A percentile compares a stretch with the other conserved stretches of the same genome.
Evolutionary conservation across 306 rosid genomes (phyloP).

Genomic region (Trifolium dubium): DNA sequence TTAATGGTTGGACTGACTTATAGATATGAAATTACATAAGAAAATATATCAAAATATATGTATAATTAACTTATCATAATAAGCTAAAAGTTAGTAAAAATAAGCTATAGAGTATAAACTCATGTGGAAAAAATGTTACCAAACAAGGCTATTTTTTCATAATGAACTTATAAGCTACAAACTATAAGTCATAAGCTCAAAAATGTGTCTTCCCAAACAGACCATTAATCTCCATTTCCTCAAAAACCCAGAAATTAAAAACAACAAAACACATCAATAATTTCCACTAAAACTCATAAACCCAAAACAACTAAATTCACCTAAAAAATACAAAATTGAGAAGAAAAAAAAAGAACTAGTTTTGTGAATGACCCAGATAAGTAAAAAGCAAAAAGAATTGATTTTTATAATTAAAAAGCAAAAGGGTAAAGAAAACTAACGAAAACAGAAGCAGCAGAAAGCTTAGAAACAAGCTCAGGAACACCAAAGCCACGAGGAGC

Average conservation of each 20-base stretch:
- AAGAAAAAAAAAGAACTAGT: not conserved
- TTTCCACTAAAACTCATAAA: conserved; percentile 15
- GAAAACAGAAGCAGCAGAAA: conserved; percentile 80
- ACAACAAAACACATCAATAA: not conserved
- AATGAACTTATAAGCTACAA: too few relatives aligned
- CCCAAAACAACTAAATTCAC: conserved; percentile 14
- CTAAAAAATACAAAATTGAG: conserved; percentile 9
- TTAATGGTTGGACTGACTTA: too few relatives aligned
- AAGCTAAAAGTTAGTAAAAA: too few relatives aligned
- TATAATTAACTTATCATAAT: too few relatives aligned
- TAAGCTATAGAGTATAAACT: too few relatives aligned
- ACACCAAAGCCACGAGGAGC: conserved; percentile 97
- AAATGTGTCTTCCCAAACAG: too few relatives aligned
- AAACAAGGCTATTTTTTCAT: too few relatives aligned
- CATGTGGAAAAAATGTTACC: too few relatives aligned
- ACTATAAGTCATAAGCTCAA: too few relatives aligned
- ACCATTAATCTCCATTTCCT: conserved; percentile 12
- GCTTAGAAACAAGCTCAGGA: conserved; percentile 91
- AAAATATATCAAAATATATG: too few relatives aligned
- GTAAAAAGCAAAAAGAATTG: conserved; percentile 10
- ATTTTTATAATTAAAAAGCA: not conserved
- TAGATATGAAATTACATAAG: too few relatives aligned
- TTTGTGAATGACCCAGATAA: conserved; percentile 24
- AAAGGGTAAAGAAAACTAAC: conserved; percentile 52
- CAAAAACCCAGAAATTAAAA: conserved; percentile 1